Percentiles rank a stretch among this genome's conserved stretches.
phyloP scores from a whole-genome alignment of 371 early-diverging fungal genomes.

The Mortierella sp. region DNA sequence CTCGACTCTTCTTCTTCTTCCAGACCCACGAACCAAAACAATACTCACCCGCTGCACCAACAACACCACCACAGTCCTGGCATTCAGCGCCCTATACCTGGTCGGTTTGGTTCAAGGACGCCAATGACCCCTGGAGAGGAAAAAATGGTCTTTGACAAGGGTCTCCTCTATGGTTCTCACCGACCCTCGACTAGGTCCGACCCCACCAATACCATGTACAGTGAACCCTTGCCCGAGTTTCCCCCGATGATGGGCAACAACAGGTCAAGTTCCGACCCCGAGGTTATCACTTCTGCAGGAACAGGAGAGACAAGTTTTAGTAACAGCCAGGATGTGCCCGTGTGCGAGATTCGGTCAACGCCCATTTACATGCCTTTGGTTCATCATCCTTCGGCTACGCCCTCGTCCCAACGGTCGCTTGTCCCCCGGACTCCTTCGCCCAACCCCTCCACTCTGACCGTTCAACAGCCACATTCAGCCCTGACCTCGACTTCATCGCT shows the following conservation, averaged over 20 bases:
- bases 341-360: constrained; percentile 19
- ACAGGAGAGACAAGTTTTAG: background rate
- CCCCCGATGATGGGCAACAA: background rate
- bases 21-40: background rate
- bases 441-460: background rate
- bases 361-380: constrained; percentile 28
- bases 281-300: background rate
- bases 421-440: constrained; percentile 28
- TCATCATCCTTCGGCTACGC: constrained; percentile 16
- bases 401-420: background rate
- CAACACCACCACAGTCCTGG: background rate
- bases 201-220: background rate
- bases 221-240: constrained; percentile 16
- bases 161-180: constrained; percentile 19
- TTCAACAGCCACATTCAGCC: constrained; percentile 1
- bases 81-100: background rate
- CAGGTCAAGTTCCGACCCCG: constrained; percentile 3
- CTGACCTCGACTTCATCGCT: background rate
- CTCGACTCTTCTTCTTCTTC: constrained; percentile 1
- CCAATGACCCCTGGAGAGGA: constrained; percentile 28
- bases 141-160: constrained; percentile 26
- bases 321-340: background rate
- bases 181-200: constrained; percentile 9
- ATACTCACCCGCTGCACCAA: too few relatives aligned
- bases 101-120: background rate